Evolutionary conservation across 441 rosid species (phyloP).

Genomic region (Erodium texanum): DNA sequence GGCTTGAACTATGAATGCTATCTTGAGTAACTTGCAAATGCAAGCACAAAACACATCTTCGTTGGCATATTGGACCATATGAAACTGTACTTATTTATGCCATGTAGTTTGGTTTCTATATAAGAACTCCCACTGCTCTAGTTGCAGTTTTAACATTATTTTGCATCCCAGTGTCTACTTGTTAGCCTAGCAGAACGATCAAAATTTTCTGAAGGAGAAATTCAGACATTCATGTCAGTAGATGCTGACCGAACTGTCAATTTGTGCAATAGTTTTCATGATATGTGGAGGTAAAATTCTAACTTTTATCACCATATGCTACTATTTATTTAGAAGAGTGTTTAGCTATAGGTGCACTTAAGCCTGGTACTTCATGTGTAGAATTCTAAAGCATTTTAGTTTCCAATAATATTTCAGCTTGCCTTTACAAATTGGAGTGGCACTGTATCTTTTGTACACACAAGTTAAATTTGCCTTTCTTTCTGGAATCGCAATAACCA

Average conservation of each 20-base stretch:
- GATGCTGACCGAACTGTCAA: constrained; percentile 94
- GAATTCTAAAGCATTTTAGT: constrained; percentile 1
- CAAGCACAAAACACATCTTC: not conserved
- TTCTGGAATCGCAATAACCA: constrained; percentile 74
- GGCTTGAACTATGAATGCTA: not conserved
- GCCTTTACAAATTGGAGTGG: constrained; percentile 89
- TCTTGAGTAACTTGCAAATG: not conserved
- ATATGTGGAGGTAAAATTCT: constrained; percentile 74
- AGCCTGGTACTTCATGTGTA: constrained; percentile 8
- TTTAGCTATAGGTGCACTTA: constrained; percentile 4
- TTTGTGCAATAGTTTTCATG: constrained; percentile 88
- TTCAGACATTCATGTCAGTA: constrained; percentile 96
- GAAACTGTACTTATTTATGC: not conserved
- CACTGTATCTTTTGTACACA: constrained; percentile 76
- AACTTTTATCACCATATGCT: not conserved
- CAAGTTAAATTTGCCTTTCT: constrained; percentile 89
- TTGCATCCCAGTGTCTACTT: constrained; percentile 53
- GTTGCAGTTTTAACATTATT: constrained; percentile 16
- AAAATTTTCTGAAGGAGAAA: constrained; percentile 83
- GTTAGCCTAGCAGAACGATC: constrained; percentile 68
- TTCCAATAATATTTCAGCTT: constrained; percentile 48
- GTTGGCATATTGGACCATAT: constrained; percentile 3
- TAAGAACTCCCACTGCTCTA: constrained; percentile 9
- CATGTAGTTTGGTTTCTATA: not conserved
- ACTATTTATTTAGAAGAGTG: not conserved